A percentile compares a stretch with the other conserved stretches of the same genome.
These are phyloP conservation scores for Pascua sp. DNA, from an alignment of 1,284 basidiomycete species.

Conservation along the genomic window DNA sequence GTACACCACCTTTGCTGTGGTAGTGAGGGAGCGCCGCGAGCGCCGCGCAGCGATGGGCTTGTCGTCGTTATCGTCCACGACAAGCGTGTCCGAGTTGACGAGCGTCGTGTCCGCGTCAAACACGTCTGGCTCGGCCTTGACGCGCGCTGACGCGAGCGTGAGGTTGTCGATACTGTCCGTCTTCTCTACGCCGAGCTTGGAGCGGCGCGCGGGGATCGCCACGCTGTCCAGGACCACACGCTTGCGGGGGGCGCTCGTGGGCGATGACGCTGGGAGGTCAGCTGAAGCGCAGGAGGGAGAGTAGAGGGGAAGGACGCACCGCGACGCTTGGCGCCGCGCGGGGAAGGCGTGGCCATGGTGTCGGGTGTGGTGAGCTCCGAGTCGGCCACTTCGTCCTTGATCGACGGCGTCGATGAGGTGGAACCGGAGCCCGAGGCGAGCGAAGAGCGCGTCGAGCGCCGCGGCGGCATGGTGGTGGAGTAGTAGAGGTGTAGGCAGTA, in stretches of 20 bases:
- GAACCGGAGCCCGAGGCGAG: too few species aligned
- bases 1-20: too few species aligned
- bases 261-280: not conserved
- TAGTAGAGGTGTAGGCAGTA: too few species aligned
- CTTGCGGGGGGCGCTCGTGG: constrained; percentile 1
- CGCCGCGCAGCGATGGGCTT: not conserved
- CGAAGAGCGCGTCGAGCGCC: too few species aligned
- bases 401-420: too few species aligned
- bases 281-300: not conserved
- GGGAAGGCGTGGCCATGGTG: not conserved
- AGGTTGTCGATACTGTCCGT: constrained; percentile 39
- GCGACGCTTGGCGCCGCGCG: not conserved
- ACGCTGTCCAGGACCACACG: constrained; percentile 28
- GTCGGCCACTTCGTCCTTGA: too few species aligned
- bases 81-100: not conserved
- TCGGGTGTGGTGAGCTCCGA: too few species aligned
- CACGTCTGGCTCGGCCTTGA: constrained; percentile 7
- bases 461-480: too few species aligned
- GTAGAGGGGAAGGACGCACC: not conserved
- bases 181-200: constrained; percentile 36
- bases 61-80: constrained; percentile 3
- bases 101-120: not conserved
- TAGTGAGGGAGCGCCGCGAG: too few species aligned
- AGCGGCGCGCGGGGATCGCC: constrained; percentile 23
- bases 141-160: constrained; percentile 27